A percentile compares a stretch with the other conserved stretches of the same genome.
Conservation (phyloP, 164 flowering plant species). For the Kalanchoe fedtschenkoi region DNA sequence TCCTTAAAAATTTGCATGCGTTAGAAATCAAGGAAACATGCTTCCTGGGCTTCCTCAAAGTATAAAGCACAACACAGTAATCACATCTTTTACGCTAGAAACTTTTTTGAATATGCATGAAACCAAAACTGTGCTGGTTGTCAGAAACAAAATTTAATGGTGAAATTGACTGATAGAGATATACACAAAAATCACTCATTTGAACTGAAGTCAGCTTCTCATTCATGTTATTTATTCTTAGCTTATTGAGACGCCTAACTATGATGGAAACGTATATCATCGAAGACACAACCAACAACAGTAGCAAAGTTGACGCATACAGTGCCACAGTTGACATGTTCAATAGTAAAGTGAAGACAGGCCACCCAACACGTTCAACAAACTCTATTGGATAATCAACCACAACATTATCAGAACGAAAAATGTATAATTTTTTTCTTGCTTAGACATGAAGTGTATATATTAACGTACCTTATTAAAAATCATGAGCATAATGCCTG, state of each 20-base stretch:
- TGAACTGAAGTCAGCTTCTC: too few relatives aligned
- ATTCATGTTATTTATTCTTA: too few relatives aligned
- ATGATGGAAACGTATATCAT: too few relatives aligned
- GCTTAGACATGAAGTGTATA: neutral
- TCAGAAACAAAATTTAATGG: neutral
- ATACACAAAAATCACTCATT: too few relatives aligned
- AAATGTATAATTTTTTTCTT: neutral
- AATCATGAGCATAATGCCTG: conserved; percentile 72
- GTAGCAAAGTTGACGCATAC: too few relatives aligned
- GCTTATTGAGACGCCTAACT: too few relatives aligned
- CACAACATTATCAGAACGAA: neutral
- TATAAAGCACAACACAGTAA: neutral
- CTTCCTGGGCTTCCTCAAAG: neutral
- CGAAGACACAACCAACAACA: too few relatives aligned
- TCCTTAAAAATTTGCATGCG: neutral
- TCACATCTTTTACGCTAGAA: neutral
- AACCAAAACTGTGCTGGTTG: neutral
- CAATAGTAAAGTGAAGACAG: too few relatives aligned
- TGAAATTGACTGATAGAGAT: neutral
- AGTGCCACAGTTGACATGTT: too few relatives aligned
- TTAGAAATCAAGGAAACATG: neutral
- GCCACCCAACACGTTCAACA: too few relatives aligned
- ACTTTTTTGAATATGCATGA: neutral
- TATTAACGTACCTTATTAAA: conserved; percentile 51
- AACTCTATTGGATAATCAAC: neutral